Conservation (phyloP, 306 rosid genomes). For the Gynostemma pentaphyllum region DNA sequence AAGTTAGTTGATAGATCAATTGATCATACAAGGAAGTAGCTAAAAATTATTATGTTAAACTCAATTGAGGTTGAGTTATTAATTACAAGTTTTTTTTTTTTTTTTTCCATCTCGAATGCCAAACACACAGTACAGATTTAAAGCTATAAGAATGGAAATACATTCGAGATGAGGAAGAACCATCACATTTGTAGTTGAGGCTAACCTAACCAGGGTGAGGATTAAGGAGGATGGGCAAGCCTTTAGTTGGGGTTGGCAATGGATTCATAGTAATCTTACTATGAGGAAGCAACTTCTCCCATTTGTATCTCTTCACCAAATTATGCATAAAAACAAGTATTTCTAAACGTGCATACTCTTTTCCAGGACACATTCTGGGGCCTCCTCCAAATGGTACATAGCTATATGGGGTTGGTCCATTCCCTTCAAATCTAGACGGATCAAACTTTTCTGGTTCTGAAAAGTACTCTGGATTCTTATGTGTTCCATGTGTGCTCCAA, state of each 20-base stretch:
- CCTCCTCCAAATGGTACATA: slow-evolving; percentile 5
- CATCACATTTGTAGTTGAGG: too few relatives aligned
- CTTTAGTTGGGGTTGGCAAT: neutral
- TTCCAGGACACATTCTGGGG: too few relatives aligned
- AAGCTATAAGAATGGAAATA: too few relatives aligned
- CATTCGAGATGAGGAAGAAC: too few relatives aligned
- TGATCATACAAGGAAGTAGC: too few relatives aligned
- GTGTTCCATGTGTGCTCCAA: neutral
- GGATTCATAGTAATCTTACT: neutral
- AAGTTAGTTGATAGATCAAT: too few relatives aligned
- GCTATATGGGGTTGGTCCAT: neutral
- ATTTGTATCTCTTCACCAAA: neutral
- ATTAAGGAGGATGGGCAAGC: neutral
- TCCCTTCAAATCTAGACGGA: neutral
- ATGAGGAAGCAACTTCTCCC: neutral
- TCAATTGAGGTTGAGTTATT: too few relatives aligned
- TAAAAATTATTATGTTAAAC: too few relatives aligned
- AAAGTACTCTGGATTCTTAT: neutral
- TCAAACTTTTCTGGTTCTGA: slow-evolving; percentile 1
- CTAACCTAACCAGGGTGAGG: neutral
- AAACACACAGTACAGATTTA: too few relatives aligned
- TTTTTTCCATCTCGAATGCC: too few relatives aligned
- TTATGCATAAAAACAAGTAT: neutral
- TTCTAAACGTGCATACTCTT: slow-evolving; percentile 2
- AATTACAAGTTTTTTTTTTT: too few relatives aligned